Percentiles rank a stretch among this genome's conserved stretches.
Conservation (phyloP, 495 filamentous ascomycete genomes). For the Penicillium ochrochloron region DNA sequence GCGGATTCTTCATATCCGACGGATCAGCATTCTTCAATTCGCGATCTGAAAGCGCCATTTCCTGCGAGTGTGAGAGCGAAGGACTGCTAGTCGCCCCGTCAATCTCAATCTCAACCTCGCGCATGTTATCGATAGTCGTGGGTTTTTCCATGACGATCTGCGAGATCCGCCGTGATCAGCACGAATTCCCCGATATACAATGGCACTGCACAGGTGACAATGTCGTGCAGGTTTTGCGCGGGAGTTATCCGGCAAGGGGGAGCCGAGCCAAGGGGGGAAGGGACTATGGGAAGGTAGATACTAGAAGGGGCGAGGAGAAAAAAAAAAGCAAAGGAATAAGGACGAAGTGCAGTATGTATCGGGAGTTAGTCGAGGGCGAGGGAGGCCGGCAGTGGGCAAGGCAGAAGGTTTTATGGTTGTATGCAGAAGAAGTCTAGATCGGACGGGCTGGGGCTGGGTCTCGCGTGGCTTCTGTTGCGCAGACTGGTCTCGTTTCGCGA, state of each 20-base stretch:
- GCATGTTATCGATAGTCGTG: slow-evolving; percentile 2
- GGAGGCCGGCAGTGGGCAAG: background rate
- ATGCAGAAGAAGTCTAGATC: slow-evolving; percentile 24
- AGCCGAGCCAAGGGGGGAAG: background rate
- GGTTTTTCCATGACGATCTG: slow-evolving; percentile 25
- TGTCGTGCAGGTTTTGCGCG: slow-evolving; percentile 1
- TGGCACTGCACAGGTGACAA: background rate
- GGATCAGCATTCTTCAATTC: slow-evolving; percentile 17
- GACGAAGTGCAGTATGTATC: background rate
- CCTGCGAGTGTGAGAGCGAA: slow-evolving; percentile 19
- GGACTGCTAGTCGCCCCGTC: slow-evolving; percentile 11
- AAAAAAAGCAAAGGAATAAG: background rate
- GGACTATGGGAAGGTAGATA: background rate
- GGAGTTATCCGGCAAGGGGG: slow-evolving; percentile 2
- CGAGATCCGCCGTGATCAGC: slow-evolving; percentile 1
- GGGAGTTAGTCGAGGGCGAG: background rate
- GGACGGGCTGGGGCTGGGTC: slow-evolving; percentile 10
- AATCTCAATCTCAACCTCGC: slow-evolving; percentile 28
- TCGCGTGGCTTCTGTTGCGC: slow-evolving; percentile 32
- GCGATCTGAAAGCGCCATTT: slow-evolving; percentile 6
- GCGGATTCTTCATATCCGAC: slow-evolving; percentile 29
- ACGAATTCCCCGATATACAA: background rate
- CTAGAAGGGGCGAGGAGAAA: slow-evolving; percentile 1
- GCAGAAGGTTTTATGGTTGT: slow-evolving; percentile 28
- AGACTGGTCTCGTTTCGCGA: slow-evolving; percentile 1